Evolutionary conservation across 768 basidiomycete species (phyloP).

Genomic region (Sporobolomyces roseus): DNA sequence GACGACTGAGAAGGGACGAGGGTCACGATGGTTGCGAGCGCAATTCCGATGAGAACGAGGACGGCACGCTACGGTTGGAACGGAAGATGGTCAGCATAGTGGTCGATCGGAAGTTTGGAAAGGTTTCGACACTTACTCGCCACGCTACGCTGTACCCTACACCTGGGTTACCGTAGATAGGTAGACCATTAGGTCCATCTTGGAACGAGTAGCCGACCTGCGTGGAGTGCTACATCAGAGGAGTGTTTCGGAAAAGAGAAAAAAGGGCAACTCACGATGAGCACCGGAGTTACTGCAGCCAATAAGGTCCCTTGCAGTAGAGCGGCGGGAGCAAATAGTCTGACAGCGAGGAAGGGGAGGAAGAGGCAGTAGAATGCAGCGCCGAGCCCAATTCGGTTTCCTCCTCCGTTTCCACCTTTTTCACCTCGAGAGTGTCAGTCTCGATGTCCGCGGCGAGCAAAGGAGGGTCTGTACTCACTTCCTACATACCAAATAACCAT

Average conservation of each 20-base stretch:
- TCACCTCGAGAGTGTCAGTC: too few relatives aligned
- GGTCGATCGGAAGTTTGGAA: too few relatives aligned
- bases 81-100: background rate
- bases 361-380: slow-evolving; percentile 49
- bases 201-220: slow-evolving; percentile 61
- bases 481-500: slow-evolving; percentile 46
- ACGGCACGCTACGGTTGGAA: slow-evolving; percentile 47
- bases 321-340: slow-evolving; percentile 53
- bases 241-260: too few relatives aligned
- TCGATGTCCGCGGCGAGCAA: too few relatives aligned
- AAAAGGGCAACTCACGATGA: slow-evolving; percentile 44
- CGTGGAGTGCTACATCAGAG: too few relatives aligned
- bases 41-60: slow-evolving; percentile 55
- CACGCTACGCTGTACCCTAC: slow-evolving; percentile 49
- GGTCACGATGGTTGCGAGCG: slow-evolving; percentile 13
- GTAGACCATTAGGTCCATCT: slow-evolving; percentile 51
- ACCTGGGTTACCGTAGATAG: slow-evolving; percentile 55
- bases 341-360: slow-evolving; percentile 55
- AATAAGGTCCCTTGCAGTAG: slow-evolving; percentile 46
- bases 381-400: slow-evolving; percentile 58
- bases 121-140: slow-evolving; percentile 5
- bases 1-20: background rate
- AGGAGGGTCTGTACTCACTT: too few relatives aligned
- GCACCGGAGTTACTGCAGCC: slow-evolving; percentile 48
- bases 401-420: slow-evolving; percentile 53